A percentile compares a stretch with the other conserved stretches of the same genome.
phyloP scores from a whole-genome alignment of 106 monocot genomes.

The Dendrobium nobile region DNA sequence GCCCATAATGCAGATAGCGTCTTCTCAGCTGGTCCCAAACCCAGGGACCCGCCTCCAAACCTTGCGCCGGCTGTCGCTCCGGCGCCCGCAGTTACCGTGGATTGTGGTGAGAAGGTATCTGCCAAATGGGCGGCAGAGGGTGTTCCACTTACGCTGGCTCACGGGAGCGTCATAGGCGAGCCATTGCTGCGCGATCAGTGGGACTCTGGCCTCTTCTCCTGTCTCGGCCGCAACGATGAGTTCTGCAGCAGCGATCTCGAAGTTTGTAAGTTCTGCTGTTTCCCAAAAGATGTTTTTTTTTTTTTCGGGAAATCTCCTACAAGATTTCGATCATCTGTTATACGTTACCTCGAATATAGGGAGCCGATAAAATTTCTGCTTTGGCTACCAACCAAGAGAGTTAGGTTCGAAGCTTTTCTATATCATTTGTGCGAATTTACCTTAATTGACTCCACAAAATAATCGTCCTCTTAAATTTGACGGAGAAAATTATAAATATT shows the following conservation, averaged over 20 bases:
- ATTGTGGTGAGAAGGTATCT: neutral
- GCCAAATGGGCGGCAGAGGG: conserved; percentile 45
- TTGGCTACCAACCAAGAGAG: no score
- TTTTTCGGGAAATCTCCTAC: no score
- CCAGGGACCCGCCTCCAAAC: neutral
- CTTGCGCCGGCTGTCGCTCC: neutral
- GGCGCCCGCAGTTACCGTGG: neutral
- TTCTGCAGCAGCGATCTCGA: conserved; percentile 95
- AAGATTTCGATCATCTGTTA: no score
- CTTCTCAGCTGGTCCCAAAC: neutral
- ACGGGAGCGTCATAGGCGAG: conserved; percentile 33
- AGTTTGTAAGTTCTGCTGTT: conserved; percentile 52
- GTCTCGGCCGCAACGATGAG: conserved; percentile 74
- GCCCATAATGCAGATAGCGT: neutral
- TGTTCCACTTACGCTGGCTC: conserved; percentile 19
- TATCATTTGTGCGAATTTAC: no score
- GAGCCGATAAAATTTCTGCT: no score
- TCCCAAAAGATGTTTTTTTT: neutral
- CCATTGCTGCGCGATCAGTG: conserved; percentile 39
- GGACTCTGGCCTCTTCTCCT: conserved; percentile 59
- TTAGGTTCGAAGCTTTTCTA: no score
- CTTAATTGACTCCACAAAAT: no score
- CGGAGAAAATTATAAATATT: no score
- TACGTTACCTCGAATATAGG: no score
- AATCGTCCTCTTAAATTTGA: no score